Evolutionary conservation across 345 rosid species (phyloP), one percentile per base, ranked within the genome.

Genomic region (Hevea brasiliensis): DNA sequence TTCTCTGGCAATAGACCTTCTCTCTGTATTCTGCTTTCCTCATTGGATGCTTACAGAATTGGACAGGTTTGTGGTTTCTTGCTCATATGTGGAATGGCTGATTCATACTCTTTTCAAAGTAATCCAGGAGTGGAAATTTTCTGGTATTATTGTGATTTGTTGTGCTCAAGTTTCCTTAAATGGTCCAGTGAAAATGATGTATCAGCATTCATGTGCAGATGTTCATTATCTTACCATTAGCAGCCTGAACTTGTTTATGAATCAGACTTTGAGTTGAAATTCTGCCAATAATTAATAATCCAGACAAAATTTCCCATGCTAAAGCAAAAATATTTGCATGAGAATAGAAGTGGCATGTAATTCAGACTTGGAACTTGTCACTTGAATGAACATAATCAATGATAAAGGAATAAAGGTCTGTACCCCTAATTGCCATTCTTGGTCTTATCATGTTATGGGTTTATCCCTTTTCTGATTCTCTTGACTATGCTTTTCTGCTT

Each of bases 1-100:
- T 95, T 92, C 84, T 70, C 94, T 0, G 98, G 98, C 20, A 91
- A 89, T 73, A 84, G 99, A 73, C 99, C 97, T 80, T 95, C 98
- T 78, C 88, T 95, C 69, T 91, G 97, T 83, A 86, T 92, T 69
- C 86, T 92, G 80, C 98, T 95, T 75, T 89, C 97, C 44, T 79
- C 90, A 61, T 69, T 95, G 87, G 87, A 67, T 72, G 94, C 92
- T 59, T 92, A 89, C 86, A 87, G 73, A 64, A 83, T 92, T 72
- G 98, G 99, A 66, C 97, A 92, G 97, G 97, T 92, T 37, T 57
- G 81, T 65, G 70, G 53, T 69, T 79, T 41, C 67, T 69, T 72
- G 37, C 27, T 73, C 17, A 4, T n/a, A n/a, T n/a, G 26, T 61
- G 41, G 21, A 64, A 65, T 54, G 54, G n/a, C 51, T 71, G 57